Evolutionary conservation across 164 flowering plant genomes (phyloP), one percentile per base, ranked within the genome.

Genomic region (Sextonia rubra): DNA sequence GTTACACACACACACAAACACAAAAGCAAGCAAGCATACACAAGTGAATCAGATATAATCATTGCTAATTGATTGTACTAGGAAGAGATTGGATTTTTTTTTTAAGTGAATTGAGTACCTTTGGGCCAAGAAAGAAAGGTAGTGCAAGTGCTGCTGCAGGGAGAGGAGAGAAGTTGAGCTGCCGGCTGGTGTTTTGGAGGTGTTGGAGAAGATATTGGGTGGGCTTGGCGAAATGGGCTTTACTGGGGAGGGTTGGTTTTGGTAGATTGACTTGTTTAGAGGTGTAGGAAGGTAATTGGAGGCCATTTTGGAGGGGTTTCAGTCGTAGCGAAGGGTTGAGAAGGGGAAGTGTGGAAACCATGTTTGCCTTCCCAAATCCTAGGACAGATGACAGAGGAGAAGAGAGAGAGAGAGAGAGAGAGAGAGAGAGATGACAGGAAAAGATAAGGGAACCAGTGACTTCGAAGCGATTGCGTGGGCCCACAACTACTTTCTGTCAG

Each of bases 111-210:
- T 64, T 18, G 1, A 9, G 8, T 80, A 73, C 93, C 91, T 85
- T 63, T 4, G 90, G 56, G 67, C 80, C 84, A 3, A 86, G 56
- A 6, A 91, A 74, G 85, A 90, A 86, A 26, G 92, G 93, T 60
- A 90, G 79, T 74, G 98, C 29, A 79, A 87, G 44, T 7, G 90
- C 81, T 1, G 88, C 56, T 55, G 86, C 80, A 62, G 92, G 86
- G 60, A 89, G 82, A 62, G 90, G 30, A 64, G 80, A 76, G 4
- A 83, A 73, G 63, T 75, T 82, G 5, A 86, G 76, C 1, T 70
- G 77, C 24, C 77, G 72, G 52, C 69, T 20, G 17, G 77, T 67
- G 25, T 75, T 68, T n/a, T 63, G 69, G 49, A 78, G 44, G n/a
- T 58, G 20, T 25, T 30, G 55, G 60, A 79, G 27, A 62, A 80